These are phyloP conservation scores for Alternaria brassicicola DNA, from an alignment of 2,329 filamentous ascomycete genomes.

Conservation along the genomic window DNA sequence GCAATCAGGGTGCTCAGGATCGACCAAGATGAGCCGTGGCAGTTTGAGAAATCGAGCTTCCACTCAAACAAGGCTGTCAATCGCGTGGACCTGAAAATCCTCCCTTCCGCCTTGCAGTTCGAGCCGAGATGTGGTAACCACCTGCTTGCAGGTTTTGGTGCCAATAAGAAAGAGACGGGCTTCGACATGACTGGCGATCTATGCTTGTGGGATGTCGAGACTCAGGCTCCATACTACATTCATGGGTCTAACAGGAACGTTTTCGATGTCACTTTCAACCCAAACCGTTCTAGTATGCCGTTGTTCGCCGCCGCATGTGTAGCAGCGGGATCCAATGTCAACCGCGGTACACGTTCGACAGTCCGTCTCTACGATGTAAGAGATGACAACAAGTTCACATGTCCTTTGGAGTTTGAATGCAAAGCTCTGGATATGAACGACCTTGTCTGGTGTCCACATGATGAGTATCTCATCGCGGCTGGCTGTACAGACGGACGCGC, in stretches of 20 bases:
- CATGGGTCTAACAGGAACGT: conserved; percentile 59
- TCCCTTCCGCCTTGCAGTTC: conserved; percentile 42
- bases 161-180: conserved; percentile 43
- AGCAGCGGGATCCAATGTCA: conserved; percentile 46
- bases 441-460: conserved; percentile 58
- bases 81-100: conserved; percentile 37
- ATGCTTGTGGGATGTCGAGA: conserved; percentile 59
- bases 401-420: conserved; percentile 59
- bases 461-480: conserved; percentile 60
- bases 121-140: conserved; percentile 44
- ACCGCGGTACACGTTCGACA: conserved; percentile 54
- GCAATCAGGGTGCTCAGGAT: conserved; percentile 44
- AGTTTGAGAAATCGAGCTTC: conserved; percentile 20
- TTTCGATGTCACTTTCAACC: conserved; percentile 65
- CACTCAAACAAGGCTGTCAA: conserved; percentile 39
- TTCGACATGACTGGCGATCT: conserved; percentile 57
- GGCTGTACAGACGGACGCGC: conserved; percentile 65
- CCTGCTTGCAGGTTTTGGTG: conserved; percentile 62
- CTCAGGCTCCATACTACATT: conserved; percentile 51
- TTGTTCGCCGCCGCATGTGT: conserved; percentile 62
- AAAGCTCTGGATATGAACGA: conserved; percentile 67
- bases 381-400: conserved; percentile 30
- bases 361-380: conserved; percentile 60
- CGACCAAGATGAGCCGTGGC: conserved; percentile 19
- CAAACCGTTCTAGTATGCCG: conserved; percentile 39